Evolutionary conservation across 2,329 filamentous ascomycete species (phyloP).

Genomic region (Alternaria alternata): DNA sequence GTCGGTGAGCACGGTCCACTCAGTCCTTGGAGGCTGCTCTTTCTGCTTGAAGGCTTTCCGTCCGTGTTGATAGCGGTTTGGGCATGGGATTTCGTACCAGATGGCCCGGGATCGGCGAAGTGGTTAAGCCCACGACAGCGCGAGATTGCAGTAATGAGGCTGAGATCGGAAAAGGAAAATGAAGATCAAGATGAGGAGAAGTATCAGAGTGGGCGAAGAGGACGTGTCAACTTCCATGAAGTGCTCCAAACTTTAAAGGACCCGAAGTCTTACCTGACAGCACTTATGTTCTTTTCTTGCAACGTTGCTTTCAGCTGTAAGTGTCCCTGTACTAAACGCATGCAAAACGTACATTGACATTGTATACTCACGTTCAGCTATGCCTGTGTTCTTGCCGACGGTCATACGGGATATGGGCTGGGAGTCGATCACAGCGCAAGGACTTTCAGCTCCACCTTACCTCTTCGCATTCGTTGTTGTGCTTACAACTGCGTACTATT

Average conservation of each 20-base stretch:
- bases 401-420: conserved; percentile 81
- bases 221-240: conserved; percentile 63
- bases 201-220: conserved; percentile 22
- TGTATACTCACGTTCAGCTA: conserved; percentile 48
- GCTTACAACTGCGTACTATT: conserved; percentile 74
- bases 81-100: conserved; percentile 79
- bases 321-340: neutral
- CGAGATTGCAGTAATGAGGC: conserved; percentile 74
- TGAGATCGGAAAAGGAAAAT: conserved; percentile 61
- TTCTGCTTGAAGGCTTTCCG: conserved; percentile 85
- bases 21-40: conserved; percentile 84
- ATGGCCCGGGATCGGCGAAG: conserved; percentile 65
- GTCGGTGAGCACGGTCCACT: conserved; percentile 72
- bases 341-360: neutral
- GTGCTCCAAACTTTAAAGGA: conserved; percentile 68
- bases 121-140: conserved; percentile 57
- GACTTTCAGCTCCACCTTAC: conserved; percentile 82
- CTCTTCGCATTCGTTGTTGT: conserved; percentile 77
- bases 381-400: conserved; percentile 87
- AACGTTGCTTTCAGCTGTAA: conserved; percentile 82
- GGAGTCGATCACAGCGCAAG: conserved; percentile 72
- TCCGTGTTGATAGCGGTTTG: conserved; percentile 77
- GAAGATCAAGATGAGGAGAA: conserved; percentile 41
- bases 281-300: conserved; percentile 84
- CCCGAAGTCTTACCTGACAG: conserved; percentile 76